phyloP scores from a whole-genome alignment of 768 basidiomycete species.

The Trichaptum fuscoviolaceum region DNA sequence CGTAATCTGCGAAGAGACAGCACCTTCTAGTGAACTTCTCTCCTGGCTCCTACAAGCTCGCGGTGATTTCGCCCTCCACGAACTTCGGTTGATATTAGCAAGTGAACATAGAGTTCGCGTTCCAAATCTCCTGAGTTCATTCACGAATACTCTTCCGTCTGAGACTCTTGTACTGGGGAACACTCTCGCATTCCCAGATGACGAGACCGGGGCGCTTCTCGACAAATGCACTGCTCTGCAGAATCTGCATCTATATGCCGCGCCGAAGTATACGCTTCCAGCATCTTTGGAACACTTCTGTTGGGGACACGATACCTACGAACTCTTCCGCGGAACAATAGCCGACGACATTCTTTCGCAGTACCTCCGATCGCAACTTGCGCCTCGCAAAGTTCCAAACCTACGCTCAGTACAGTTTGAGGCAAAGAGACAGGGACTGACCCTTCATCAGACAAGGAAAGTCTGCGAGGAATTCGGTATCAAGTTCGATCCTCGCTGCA shows the following conservation, averaged over 20 bases:
- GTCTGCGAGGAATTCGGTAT: not conserved
- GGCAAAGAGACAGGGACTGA: too few species aligned
- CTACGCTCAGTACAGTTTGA: not conserved
- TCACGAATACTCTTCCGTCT: not conserved
- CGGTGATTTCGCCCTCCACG: not conserved
- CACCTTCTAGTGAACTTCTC: not conserved
- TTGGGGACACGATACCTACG: too few species aligned
- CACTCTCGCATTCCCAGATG: too few species aligned
- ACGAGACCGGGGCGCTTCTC: too few species aligned
- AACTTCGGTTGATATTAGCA: not conserved
- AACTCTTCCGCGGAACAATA: too few species aligned
- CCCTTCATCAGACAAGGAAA: too few species aligned
- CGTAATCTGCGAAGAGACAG: not conserved
- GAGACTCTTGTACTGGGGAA: not conserved
- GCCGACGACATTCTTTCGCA: too few species aligned
- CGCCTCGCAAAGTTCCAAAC: not conserved
- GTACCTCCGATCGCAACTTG: too few species aligned
- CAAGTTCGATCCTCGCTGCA: not conserved
- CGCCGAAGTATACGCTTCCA: too few species aligned
- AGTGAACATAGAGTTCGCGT: not conserved
- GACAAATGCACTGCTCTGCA: not conserved
- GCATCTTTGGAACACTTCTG: too few species aligned
- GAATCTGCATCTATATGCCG: not conserved
- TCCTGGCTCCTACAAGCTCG: not conserved
- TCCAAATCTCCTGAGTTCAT: not conserved